These are phyloP conservation scores for Moniliella sp. DNA, from an alignment of 1,284 basidiomycete species.

Conservation along the genomic window DNA sequence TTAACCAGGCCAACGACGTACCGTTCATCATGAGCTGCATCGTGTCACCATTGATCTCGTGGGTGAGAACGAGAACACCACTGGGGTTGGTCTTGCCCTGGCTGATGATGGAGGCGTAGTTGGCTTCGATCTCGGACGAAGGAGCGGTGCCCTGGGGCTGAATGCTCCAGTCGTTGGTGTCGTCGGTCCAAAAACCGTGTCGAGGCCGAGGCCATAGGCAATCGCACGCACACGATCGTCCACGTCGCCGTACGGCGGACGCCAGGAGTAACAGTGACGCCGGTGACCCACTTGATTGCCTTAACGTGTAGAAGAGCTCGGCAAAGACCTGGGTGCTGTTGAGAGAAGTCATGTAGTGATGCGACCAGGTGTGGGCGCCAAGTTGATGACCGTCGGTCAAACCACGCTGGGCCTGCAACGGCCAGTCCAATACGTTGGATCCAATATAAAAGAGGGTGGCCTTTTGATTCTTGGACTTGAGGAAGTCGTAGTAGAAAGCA, in stretches of 20 bases:
- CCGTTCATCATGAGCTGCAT: too few species aligned
- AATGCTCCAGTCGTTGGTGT: slow-evolving; percentile 36
- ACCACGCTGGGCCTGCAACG: slow-evolving; percentile 39
- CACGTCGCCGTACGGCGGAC: slow-evolving; percentile 36
- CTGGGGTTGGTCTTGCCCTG: neutral
- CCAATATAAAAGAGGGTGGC: slow-evolving; percentile 39
- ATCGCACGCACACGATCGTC: slow-evolving; percentile 42
- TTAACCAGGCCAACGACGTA: too few species aligned
- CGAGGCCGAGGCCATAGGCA: slow-evolving; percentile 37
- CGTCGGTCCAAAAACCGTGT: slow-evolving; percentile 38
- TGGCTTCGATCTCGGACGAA: too few species aligned
- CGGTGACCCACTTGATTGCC: slow-evolving; percentile 38
- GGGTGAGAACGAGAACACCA: slow-evolving; percentile 26
- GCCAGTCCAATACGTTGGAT: slow-evolving; percentile 41
- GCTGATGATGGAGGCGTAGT: too few species aligned
- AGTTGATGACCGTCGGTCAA: slow-evolving; percentile 26
- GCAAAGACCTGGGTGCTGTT: slow-evolving; percentile 39
- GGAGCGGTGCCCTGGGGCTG: slow-evolving; percentile 19
- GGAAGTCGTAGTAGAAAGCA: slow-evolving; percentile 40
- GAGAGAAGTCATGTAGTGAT: slow-evolving; percentile 39
- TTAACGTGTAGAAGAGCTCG: slow-evolving; percentile 41
- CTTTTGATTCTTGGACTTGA: slow-evolving; percentile 37
- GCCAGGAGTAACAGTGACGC: slow-evolving; percentile 38
- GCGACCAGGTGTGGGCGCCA: slow-evolving; percentile 36
- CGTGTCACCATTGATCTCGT: slow-evolving; percentile 27